These are phyloP conservation scores for Sequoiadendron giganteum DNA, from an alignment of 75 land plant genomes.

Conservation along the genomic window DNA sequence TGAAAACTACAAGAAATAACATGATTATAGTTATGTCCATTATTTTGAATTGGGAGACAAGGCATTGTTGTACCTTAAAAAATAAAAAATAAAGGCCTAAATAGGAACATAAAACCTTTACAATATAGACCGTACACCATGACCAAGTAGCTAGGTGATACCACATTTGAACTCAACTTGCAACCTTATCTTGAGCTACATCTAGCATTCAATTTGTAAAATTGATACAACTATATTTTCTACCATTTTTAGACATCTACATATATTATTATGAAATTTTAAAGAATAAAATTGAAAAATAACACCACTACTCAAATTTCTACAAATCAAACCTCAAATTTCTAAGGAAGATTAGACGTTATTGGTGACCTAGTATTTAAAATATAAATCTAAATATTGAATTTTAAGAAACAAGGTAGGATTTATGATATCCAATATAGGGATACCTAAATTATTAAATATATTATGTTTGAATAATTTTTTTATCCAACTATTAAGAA, in stretches of 20 bases:
- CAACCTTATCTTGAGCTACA: background rate
- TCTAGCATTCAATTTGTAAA: background rate
- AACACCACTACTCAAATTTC: background rate
- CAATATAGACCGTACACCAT: background rate
- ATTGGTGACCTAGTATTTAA: too few relatives aligned
- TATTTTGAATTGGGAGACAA: background rate
- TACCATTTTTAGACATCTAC: background rate
- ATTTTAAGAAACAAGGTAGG: too few relatives aligned
- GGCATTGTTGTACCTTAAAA: background rate
- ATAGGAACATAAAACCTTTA: background rate
- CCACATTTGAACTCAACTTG: background rate
- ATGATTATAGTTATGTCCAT: background rate
- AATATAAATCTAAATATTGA: too few relatives aligned
- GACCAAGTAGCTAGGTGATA: background rate
- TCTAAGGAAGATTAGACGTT: too few relatives aligned
- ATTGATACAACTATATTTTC: background rate
- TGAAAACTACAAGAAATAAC: background rate
- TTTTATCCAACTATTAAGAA: too few relatives aligned
- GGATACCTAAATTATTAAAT: too few relatives aligned
- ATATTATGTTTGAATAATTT: too few relatives aligned
- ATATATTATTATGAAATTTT: background rate
- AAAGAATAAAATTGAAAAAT: background rate
- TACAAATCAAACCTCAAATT: background rate
- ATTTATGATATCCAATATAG: too few relatives aligned
- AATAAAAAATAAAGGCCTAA: background rate